Evolutionary conservation across 257 asterid species (phyloP).

Genomic region (Anisodus acutangulus): DNA sequence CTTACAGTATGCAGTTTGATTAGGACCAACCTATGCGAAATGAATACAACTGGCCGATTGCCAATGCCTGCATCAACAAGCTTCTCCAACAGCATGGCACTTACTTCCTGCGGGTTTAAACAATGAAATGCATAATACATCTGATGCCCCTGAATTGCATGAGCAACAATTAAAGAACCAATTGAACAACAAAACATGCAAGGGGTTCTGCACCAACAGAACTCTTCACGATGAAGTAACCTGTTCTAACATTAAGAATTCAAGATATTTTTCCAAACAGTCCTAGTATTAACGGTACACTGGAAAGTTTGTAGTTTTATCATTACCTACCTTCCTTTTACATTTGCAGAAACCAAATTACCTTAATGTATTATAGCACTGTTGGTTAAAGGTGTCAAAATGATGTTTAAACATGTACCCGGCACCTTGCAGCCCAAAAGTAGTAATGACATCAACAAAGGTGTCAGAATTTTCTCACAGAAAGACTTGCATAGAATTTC

Average conservation of each 20-base stretch:
- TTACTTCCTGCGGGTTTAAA: slow-evolving; percentile 72
- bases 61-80: slow-evolving; percentile 95
- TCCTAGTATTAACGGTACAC: slow-evolving; percentile 7
- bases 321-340: background rate
- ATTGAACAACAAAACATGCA: slow-evolving; percentile 18
- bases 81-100: slow-evolving; percentile 91
- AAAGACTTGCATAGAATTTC: too few relatives aligned
- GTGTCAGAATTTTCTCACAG: too few relatives aligned
- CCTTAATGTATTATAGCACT: background rate
- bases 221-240: background rate
- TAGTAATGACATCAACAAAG: too few relatives aligned
- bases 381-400: background rate
- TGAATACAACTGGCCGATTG: slow-evolving; percentile 88
- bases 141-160: background rate
- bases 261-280: background rate
- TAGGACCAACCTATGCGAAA: slow-evolving; percentile 82
- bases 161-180: background rate
- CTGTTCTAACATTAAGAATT: background rate
- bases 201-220: background rate
- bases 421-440: background rate
- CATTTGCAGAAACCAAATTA: background rate
- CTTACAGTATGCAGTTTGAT: background rate
- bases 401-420: background rate
- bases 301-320: background rate
- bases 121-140: slow-evolving; percentile 12